Evolutionary conservation across 768 basidiomycete species (phyloP), one percentile per base, ranked within the genome.

Genomic region (Saitozyma podzolica): DNA sequence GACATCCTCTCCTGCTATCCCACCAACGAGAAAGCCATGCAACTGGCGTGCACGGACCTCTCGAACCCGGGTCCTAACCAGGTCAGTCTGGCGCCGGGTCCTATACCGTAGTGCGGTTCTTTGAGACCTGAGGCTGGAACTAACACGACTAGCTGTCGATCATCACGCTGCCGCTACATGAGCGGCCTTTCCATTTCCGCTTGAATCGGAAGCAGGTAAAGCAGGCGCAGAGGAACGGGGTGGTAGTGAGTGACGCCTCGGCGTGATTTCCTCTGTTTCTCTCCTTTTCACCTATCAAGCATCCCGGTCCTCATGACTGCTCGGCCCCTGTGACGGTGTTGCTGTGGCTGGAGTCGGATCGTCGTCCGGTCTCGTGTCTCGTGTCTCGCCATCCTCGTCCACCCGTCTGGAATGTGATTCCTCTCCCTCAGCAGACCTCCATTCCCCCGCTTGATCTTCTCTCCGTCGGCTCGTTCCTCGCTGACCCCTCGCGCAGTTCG

Each of bases 111-210:
- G n/a, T n/a, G n/a, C n/a, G n/a, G n/a, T n/a, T n/a, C n/a, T n/a
- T n/a, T n/a, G n/a, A n/a, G n/a, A 47, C 45, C 45, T 47, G 10
- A 10, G 10, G 45, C 45, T 47, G 10, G 45, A 10, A 47, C n/a
- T n/a, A n/a, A 51, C 14, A 13, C 50, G 47, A 53, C 55, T 40
- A 71, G 74, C 62, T 78, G 20, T 77, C 77, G 2, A 75, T 78
- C 48, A 78, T 78, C 58, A 75, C 73, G 9, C 58, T 78, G 8
- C 75, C 77, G n/a, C 50, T 78, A 37, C 75, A 78, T 53, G 75
- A 78, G 54, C 54, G 66, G 58, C 70, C 68, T 14, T 71, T 64
- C 50, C 65, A 66, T 39, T 75, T 72, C 61, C 61, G 74, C 7
- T 61, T 73, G 19, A 75, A 75, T 55, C 61, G 74, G 9, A 73